Evolutionary conservation across 2,329 filamentous ascomycete genomes (phyloP).

Genomic region (Colletotrichum sp.): DNA sequence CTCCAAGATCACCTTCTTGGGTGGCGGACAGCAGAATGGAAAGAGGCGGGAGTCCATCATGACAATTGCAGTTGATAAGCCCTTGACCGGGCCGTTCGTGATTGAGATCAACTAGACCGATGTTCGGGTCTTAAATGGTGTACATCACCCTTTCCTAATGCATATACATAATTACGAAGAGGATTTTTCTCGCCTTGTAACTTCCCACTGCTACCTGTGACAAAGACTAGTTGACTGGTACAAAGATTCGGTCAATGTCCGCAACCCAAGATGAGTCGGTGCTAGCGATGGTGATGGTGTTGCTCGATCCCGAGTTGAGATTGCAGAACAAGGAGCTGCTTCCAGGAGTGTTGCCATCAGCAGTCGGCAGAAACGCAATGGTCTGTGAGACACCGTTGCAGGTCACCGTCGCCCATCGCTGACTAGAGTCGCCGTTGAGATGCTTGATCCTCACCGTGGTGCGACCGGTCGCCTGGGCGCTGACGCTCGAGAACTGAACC

Average conservation of each 20-base stretch:
- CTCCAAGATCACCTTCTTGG: conserved; percentile 54
- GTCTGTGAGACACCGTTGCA: conserved; percentile 60
- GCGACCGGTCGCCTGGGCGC: conserved; percentile 44
- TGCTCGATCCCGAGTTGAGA: conserved; percentile 50
- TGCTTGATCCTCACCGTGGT: conserved; percentile 62
- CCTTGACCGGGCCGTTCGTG: conserved; percentile 23
- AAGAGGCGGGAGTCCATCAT: conserved; percentile 10
- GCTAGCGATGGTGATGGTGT: conserved; percentile 53
- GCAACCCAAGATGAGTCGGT: conserved; percentile 45
- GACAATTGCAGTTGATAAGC: conserved; percentile 25
- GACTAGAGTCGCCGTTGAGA: conserved; percentile 57
- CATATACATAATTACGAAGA: neutral
- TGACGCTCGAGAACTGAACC: conserved; percentile 51
- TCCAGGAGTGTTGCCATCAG: conserved; percentile 42
- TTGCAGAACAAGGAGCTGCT: conserved; percentile 53
- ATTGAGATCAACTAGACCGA: neutral
- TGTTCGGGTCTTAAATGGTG: neutral
- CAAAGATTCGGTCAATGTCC: conserved; percentile 59
- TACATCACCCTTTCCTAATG: neutral
- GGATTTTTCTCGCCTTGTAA: neutral
- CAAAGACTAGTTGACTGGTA: conserved; percentile 40
- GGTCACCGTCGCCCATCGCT: conserved; percentile 58
- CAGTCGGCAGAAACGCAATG: conserved; percentile 60
- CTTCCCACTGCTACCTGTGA: neutral
- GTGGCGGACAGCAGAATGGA: neutral